A percentile compares a stretch with the other conserved stretches of the same genome.
Evolutionary conservation across 306 rosid species (phyloP).

Genomic region (Dicorynia guianensis): DNA sequence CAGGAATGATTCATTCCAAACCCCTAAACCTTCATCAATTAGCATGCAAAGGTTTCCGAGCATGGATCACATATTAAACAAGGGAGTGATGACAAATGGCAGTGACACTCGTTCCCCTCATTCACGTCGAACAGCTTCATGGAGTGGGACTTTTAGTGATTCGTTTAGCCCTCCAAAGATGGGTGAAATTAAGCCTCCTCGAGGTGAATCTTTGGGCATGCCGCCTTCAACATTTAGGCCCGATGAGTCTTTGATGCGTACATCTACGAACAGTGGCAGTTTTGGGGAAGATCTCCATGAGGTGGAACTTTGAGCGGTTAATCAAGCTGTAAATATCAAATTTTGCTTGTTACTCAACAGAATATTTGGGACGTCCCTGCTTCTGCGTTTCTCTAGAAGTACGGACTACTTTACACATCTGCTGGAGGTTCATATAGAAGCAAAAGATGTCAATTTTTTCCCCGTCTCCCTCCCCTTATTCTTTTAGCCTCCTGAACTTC

Average conservation of each 20-base stretch:
- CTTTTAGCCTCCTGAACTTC: slow-evolving; percentile 22
- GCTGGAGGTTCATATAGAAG: slow-evolving; percentile 50
- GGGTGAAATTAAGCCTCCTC: slow-evolving; percentile 57
- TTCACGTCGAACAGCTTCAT: slow-evolving; percentile 80
- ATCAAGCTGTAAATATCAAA: slow-evolving; percentile 77
- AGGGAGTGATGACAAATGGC: slow-evolving; percentile 39
- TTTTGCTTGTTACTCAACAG: slow-evolving; percentile 69
- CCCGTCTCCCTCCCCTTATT: background rate
- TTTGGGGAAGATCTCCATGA: slow-evolving; percentile 80
- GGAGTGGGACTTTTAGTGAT: slow-evolving; percentile 70
- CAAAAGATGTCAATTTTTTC: background rate
- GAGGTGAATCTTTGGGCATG: slow-evolving; percentile 62
- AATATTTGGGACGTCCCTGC: slow-evolving; percentile 51
- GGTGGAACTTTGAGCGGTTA: slow-evolving; percentile 75
- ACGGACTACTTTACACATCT: slow-evolving; percentile 35
- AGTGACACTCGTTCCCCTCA: slow-evolving; percentile 40
- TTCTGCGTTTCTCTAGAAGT: slow-evolving; percentile 48
- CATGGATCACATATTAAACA: slow-evolving; percentile 57
- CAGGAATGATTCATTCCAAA: slow-evolving; percentile 48
- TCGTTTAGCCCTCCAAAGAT: slow-evolving; percentile 49
- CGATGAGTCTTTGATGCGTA: slow-evolving; percentile 46
- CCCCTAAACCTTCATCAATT: slow-evolving; percentile 40
- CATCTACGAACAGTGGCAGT: slow-evolving; percentile 53
- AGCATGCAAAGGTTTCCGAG: slow-evolving; percentile 71
- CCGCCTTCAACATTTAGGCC: slow-evolving; percentile 60